Conservation (phyloP, 139 green algal genomes). For the Coelastrella sp. region DNA sequence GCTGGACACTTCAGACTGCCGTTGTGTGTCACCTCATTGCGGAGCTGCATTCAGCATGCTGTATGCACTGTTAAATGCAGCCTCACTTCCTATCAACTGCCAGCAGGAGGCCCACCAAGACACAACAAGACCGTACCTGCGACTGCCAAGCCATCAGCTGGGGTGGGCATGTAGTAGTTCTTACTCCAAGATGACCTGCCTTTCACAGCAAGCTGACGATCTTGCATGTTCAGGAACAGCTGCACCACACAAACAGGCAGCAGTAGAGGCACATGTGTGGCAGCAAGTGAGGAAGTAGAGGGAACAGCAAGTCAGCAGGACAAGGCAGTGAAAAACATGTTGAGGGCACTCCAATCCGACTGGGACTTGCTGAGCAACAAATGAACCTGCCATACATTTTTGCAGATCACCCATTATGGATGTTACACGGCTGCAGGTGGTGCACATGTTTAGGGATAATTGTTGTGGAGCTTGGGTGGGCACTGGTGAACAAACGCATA, state of each 20-base stretch:
- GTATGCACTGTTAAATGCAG: not conserved
- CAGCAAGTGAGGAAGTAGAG: not conserved
- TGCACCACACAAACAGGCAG: not conserved
- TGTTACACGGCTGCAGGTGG: too few species aligned
- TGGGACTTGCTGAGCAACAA: too few species aligned
- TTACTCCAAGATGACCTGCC: not conserved
- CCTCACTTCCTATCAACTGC: not conserved
- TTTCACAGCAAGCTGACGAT: not conserved
- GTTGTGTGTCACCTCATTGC: too few species aligned
- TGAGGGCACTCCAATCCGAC: not conserved
- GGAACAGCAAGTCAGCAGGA: not conserved
- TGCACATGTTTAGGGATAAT: too few species aligned
- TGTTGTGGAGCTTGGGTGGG: too few species aligned
- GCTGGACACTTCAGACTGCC: too few species aligned
- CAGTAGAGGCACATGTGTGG: not conserved
- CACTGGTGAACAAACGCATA: too few species aligned
- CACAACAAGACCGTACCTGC: not conserved
- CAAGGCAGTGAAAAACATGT: not conserved
- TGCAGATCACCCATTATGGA: too few species aligned
- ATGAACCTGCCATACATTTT: not conserved
- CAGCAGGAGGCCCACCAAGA: not conserved
- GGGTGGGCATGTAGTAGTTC: slow-evolving; percentile 29
- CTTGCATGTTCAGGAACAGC: slow-evolving; percentile 36
- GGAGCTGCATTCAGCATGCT: too few species aligned
- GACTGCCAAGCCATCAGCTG: not conserved